Base-by-base conservation (phyloP, 768 basidiomycete genomes). In the Boletus sp. region DNA sequence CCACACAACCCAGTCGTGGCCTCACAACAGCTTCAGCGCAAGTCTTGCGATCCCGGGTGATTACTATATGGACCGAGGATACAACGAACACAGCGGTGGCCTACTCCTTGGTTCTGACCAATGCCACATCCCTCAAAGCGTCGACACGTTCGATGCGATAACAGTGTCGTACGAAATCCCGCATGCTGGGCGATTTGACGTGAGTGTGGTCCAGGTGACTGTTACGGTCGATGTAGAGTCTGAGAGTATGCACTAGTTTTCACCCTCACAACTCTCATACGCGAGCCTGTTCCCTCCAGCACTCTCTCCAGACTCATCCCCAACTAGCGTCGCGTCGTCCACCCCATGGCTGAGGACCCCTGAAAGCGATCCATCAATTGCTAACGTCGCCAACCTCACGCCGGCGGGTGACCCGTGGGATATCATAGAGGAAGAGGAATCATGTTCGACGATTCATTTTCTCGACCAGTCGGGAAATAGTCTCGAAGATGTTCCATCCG, bases 281-380 rank as follows among this genome's bases (percentile, higher is more conserved):
- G 10, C 56, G 6, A 35, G 10, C 14, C 10, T 57, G 7, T 40
- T 47, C 14, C 67, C 58, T 18, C 63, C 69, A 0, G 56, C 47
- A 0, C 57, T 70, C 11, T 72, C 71, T 7, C 71, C 67, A 0
- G 70, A 73, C 20, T 47, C 49, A 2, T 71, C 70, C 1, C 70
- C 70, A 0, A 49, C 39, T 3, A 67, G 67, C 15, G 40, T 56
- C 33, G 57, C 56, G n/a, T 70, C 67, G 14, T 71, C 69, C 11
- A 55, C 57, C 5, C 57, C 65, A 0, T 67, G 61, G 49, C 46
- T 62, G 7, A 55, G 52, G 32, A 71, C 70, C 0, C 70, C 70
- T 0, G 46, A 47, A 10, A 49, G 36, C 5, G 58, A 59, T 18
- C 20, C 39, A 2, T 44, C 32, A 5, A 51, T 32, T 24, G 24